A percentile compares a stretch with the other conserved stretches of the same genome.
Evolutionary conservation across 1,284 basidiomycete species (phyloP).

Genomic region (Bjerkandera adusta): DNA sequence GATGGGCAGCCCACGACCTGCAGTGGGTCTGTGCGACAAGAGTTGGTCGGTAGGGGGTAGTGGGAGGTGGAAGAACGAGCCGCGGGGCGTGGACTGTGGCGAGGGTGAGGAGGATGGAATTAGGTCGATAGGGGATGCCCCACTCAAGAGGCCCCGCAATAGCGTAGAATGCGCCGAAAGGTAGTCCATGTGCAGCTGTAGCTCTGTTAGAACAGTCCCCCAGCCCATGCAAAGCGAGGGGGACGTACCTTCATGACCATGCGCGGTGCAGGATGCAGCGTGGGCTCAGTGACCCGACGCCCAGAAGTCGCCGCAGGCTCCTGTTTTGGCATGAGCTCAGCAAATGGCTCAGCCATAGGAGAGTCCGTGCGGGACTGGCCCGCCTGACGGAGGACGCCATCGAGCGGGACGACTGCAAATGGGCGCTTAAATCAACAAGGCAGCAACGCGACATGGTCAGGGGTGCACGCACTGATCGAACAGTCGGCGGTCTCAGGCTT

Average conservation of each 20-base stretch:
- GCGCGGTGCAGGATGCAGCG: constrained; percentile 46
- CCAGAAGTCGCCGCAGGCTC: constrained; percentile 28
- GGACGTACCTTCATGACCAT: constrained; percentile 59
- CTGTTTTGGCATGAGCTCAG: constrained; percentile 18
- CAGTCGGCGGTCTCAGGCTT: constrained; percentile 71
- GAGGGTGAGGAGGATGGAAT: constrained; percentile 33
- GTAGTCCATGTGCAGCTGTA: constrained; percentile 70
- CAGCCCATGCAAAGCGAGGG: background rate
- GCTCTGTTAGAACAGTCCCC: constrained; percentile 8
- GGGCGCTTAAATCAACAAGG: background rate
- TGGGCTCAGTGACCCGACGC: constrained; percentile 53
- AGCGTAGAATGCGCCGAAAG: constrained; percentile 72
- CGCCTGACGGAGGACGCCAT: constrained; percentile 16
- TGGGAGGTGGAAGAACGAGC: constrained; percentile 12
- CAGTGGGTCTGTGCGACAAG: constrained; percentile 20
- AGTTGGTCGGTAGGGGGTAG: constrained; percentile 8
- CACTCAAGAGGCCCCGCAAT: constrained; percentile 64
- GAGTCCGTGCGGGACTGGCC: constrained; percentile 17
- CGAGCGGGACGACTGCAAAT: constrained; percentile 33
- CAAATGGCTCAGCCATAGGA: constrained; percentile 15
- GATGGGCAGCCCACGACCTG: constrained; percentile 27
- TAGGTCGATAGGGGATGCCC: constrained; percentile 58
- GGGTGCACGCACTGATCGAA: constrained; percentile 56
- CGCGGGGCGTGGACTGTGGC: constrained; percentile 20
- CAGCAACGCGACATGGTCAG: constrained; percentile 6